Evolutionary conservation across 2,329 filamentous ascomycete genomes (phyloP), one percentile per base, ranked within the genome.

Genomic region (Capronia epimyces): DNA sequence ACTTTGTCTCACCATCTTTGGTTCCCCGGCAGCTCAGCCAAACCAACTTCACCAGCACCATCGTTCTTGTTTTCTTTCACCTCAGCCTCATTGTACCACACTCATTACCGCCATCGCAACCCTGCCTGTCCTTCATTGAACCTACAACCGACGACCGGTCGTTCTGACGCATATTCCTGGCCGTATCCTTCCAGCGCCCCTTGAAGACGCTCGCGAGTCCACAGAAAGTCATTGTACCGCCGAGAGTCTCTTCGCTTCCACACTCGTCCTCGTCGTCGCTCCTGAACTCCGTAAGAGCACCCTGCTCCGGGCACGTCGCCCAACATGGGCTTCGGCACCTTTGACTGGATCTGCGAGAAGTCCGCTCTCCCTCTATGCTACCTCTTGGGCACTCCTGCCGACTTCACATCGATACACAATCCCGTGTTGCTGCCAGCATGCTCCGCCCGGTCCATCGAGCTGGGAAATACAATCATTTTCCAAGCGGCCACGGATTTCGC

Each of bases 391-490:
- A 80, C 84, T 25, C 60, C 66, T 4, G 71, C 71, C n/a, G 61
- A 69, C 40, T 80, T 85, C 62, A 62, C 60, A 13, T 82, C 82
- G 24, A 75, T 78, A 27, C 81, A 89, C 59, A 78, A 80, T 50
- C 79, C 84, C 10, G 87, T 89, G 61, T 93, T 96, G 59, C 85
- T 95, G 68, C 83, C 93, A 50, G 81, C 83, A 65, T 98, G 93
- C 76, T 97, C 91, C 73, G 87, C 93, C 53, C 84, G 93, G 53
- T 94, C 93, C 64, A 91, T 98, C 69, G 90, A 96, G 71, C 72
- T 97, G 60, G 93, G 90, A 61, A 98, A 98, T 73, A 98, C 93
- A 34, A 91, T 97, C 73, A 98, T 98, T 65, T 98, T 98, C 68
- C 84, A 97, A 72, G 88, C 84, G 65, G 93, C 90, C 22, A 83